Base-by-base conservation (phyloP, 495 filamentous ascomycete species). In the Podospora bellae-mahoneyi region DNA sequence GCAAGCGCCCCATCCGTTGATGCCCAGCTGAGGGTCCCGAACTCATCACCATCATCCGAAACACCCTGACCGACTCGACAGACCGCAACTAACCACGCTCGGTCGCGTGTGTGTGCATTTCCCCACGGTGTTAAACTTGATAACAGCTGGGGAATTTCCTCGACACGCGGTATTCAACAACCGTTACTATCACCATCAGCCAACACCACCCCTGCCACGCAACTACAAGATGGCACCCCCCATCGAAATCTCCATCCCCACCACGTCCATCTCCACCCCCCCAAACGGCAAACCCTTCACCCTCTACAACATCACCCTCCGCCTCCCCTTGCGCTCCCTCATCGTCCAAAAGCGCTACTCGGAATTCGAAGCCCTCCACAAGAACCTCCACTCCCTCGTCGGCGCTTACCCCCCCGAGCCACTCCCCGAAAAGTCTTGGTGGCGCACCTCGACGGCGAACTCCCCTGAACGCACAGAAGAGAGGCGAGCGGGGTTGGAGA, bases 261-360 rank as follows among this genome's bases (percentile, higher is more conserved):
- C 83, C 39, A 90, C 92, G 10, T 89, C 86, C 66, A 80, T 90
- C 63, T 83, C 85, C 62, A 77, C 80, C 16, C 74, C 79, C 0
- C 4, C 76, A 64, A 82, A 81, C 39, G 78, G 83, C 30, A 95
- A 94, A 72, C 88, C 92, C 1, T 92, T 90, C 83, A 98, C 95
- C 1, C 80, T 92, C 79, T 99, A 98, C 85, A 92, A 95, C 83
- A 93, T 98, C 77, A 89, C 88, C 44, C 84, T 97, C 71, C 90
- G 91, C 67, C 88, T 94, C 4, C 93, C 95, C 9, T 88, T 99
- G 64, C 91, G 92, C 68, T 92, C 92, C 64, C 92, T 92, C 76
- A 90, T 89, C 74, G 84, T 97, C 68, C 88, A 90, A 69, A 97
- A 97, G 80, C 93, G 95, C 73, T 99, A 97, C 86, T 94, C 90